Evolutionary conservation across 768 basidiomycete species (phyloP).

Genomic region (Pleurotus eryngii): DNA sequence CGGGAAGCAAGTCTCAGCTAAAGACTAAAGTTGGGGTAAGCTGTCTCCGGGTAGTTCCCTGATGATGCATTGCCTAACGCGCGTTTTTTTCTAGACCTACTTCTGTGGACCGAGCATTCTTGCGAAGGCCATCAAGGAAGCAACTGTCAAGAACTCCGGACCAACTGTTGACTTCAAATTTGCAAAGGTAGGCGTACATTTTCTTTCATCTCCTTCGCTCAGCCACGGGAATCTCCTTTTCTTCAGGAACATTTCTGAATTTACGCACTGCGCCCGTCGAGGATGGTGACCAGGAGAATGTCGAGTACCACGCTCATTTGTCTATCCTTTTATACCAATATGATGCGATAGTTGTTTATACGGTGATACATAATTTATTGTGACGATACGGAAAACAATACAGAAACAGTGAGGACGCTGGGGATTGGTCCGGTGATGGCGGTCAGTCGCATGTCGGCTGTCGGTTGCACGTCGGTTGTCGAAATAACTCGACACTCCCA

Average conservation of each 20-base stretch:
- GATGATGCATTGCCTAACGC: slow-evolving; percentile 8
- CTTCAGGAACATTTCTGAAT: slow-evolving; percentile 58
- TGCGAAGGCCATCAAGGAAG: slow-evolving; percentile 74
- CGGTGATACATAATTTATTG: too few relatives aligned
- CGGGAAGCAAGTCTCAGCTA: slow-evolving; percentile 72
- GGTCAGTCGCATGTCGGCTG: too few relatives aligned
- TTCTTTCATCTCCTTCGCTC: neutral
- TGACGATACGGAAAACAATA: too few relatives aligned
- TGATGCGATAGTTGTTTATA: too few relatives aligned
- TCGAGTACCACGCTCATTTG: neutral
- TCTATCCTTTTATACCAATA: neutral
- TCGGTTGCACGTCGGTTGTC: too few relatives aligned
- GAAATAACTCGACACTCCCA: too few relatives aligned
- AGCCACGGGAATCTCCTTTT: neutral
- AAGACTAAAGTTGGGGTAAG: slow-evolving; percentile 83
- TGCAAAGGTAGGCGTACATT: slow-evolving; percentile 52
- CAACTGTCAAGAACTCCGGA: slow-evolving; percentile 52
- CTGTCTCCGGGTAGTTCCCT: slow-evolving; percentile 10
- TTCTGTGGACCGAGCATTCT: slow-evolving; percentile 83
- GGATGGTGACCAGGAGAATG: neutral
- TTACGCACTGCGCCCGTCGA: neutral
- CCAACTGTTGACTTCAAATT: slow-evolving; percentile 71
- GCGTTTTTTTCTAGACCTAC: slow-evolving; percentile 55
- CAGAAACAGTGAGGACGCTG: too few relatives aligned
- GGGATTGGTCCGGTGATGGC: too few relatives aligned